Evolutionary conservation across 1,284 basidiomycete genomes (phyloP).

Genomic region (Sparassis latifolia): DNA sequence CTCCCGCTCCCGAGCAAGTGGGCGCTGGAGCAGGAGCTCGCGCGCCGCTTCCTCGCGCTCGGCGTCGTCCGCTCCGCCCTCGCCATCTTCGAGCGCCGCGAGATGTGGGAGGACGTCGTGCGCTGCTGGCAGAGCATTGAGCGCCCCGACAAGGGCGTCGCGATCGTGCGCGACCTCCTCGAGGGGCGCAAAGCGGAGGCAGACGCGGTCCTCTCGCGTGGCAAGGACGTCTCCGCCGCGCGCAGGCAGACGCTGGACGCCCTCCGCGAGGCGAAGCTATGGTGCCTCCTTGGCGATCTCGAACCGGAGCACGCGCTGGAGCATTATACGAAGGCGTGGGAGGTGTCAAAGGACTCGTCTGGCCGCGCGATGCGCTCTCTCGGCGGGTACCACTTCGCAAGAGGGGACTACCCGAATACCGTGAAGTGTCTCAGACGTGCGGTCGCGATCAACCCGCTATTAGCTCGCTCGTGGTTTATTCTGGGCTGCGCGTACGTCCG

Average conservation of each 20-base stretch:
- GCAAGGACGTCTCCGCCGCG: conserved; percentile 40
- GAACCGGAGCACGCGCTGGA: conserved; percentile 61
- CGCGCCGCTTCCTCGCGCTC: conserved; percentile 71
- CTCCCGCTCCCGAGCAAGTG: conserved; percentile 82
- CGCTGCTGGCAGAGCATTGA: conserved; percentile 81
- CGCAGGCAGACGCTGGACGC: conserved; percentile 50
- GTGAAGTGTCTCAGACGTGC: conserved; percentile 68
- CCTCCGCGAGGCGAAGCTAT: conserved; percentile 84
- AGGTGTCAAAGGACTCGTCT: conserved; percentile 71
- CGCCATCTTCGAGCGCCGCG: conserved; percentile 86
- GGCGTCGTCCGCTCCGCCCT: conserved; percentile 85
- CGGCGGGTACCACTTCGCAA: conserved; percentile 78
- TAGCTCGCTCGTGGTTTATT: conserved; percentile 90
- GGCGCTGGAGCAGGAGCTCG: conserved; percentile 89
- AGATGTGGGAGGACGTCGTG: conserved; percentile 97
- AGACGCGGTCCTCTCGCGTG: conserved; percentile 63
- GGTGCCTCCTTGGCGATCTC: conserved; percentile 94
- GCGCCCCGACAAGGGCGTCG: conserved; percentile 66
- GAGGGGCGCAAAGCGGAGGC: conserved; percentile 79
- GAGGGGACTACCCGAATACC: conserved; percentile 57
- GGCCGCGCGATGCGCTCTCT: conserved; percentile 89
- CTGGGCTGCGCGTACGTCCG: conserved; percentile 88
- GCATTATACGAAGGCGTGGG: conserved; percentile 86
- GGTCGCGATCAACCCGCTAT: conserved; percentile 84
- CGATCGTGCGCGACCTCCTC: conserved; percentile 78